Evolutionary conservation across 73 alveolate species (phyloP), one percentile per base, ranked within the genome.

Genomic region (Tetrahymena thermophila): DNA sequence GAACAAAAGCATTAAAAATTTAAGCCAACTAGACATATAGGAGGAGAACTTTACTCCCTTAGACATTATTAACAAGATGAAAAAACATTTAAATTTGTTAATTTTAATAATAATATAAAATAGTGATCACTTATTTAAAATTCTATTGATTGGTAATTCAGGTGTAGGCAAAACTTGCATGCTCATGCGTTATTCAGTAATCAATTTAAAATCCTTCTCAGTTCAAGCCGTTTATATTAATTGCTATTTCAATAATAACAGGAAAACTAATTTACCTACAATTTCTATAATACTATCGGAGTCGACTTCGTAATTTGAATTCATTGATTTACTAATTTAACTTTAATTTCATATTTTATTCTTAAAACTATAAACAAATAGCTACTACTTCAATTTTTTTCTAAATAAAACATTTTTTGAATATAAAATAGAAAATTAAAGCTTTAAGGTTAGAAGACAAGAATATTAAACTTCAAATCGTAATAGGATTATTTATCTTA

Each of bases 151-250:
- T 40, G 98, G 99, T 35, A 97, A 97, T 83, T 94, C 98, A 35
- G 99, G 99, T 38, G 98, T 96, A 21, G 98, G 98, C 42, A 97
- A 97, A 94, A 85, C 97, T 23, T 97, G 98, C 34, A 96, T 97
- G 94, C 55, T 97, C 89, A 97, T 94, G 97, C 89, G 97, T 94
- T 96, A 96, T 84, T 96, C 89, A 71, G 89, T 71, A 71, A 50
- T 21, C 23, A 50, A 19, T 19, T 50, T 50, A 15, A 50, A 5
- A 50, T 7, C 83, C 7, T 28, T 50, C 28, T 19, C 1, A 50
- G 83, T 50, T 21, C 28, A 50, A 50, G 83, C 83, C 15, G 31
- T 50, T 50, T 50, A 42, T 50, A 50, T 50, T 50, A 50, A 50
- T 28, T 50, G 83, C 83, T 14, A 50, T 50, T 50, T 50, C 83